Evolutionary conservation across 768 basidiomycete species (phyloP).

Genomic region (Trametes coccinea): DNA sequence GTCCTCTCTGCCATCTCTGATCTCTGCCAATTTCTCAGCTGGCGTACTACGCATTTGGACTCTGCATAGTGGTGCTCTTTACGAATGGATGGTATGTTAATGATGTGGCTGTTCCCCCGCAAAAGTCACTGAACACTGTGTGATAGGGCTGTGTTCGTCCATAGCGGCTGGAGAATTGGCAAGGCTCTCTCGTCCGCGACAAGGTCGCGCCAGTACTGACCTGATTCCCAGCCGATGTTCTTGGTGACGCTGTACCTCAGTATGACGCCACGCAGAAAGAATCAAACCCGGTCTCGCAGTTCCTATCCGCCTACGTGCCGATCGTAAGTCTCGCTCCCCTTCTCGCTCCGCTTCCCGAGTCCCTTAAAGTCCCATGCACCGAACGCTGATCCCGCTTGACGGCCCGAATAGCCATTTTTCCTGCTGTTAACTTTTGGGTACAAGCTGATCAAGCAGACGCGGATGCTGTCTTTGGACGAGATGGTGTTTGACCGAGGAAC

Average conservation of each 20-base stretch:
- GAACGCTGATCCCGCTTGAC: background rate
- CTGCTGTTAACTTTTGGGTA: conserved; percentile 31
- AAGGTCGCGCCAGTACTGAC: background rate
- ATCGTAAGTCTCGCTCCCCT: conserved; percentile 21
- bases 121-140: background rate
- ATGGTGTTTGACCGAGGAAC: conserved; percentile 25
- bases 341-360: too few relatives aligned
- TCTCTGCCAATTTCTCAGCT: conserved; percentile 14
- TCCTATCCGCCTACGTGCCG: conserved; percentile 31
- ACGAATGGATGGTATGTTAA: conserved; percentile 29
- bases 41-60: conserved; percentile 28
- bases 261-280: background rate
- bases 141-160: conserved; percentile 29
- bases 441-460: conserved; percentile 33
- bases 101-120: background rate
- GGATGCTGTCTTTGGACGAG: conserved; percentile 27
- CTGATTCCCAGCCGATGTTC: conserved; percentile 16
- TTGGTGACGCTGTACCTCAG: background rate
- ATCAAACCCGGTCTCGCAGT: conserved; percentile 21
- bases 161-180: conserved; percentile 30
- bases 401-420: conserved; percentile 26
- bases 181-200: background rate
- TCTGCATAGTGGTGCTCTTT: conserved; percentile 29
- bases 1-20: too few relatives aligned
- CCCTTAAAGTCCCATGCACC: too few relatives aligned